Evolutionary conservation across 1,284 basidiomycete species (phyloP).

Genomic region (Cryptococcus sp.): DNA sequence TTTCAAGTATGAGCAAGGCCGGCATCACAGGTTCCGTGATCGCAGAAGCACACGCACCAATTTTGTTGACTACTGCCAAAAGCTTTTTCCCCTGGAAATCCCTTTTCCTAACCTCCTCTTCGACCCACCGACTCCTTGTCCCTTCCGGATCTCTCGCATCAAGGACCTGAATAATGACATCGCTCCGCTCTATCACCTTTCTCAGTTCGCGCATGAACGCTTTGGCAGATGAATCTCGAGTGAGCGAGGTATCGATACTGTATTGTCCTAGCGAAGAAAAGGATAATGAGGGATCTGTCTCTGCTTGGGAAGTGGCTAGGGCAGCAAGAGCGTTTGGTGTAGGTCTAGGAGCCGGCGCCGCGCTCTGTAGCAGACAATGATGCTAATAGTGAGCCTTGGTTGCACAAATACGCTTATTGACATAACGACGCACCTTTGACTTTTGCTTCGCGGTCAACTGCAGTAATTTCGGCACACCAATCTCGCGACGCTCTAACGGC

Average conservation of each 20-base stretch:
- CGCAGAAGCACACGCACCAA: constrained; percentile 62
- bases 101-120: constrained; percentile 81
- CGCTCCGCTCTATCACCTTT: constrained; percentile 90
- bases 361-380: constrained; percentile 9
- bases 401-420: constrained; percentile 16
- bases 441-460: constrained; percentile 38
- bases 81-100: constrained; percentile 84
- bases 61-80: constrained; percentile 88
- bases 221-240: constrained; percentile 59
- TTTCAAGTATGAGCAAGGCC: constrained; percentile 5
- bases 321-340: constrained; percentile 16
- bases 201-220: constrained; percentile 72
- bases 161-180: constrained; percentile 77
- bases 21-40: background rate
- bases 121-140: constrained; percentile 79
- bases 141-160: constrained; percentile 92
- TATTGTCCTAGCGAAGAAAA: constrained; percentile 55
- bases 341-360: constrained; percentile 6
- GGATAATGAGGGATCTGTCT: constrained; percentile 15
- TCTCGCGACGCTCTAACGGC: constrained; percentile 65
- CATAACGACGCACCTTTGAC: constrained; percentile 55
- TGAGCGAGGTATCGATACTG: constrained; percentile 62
- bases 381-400: constrained; percentile 15
- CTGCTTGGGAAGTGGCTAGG: constrained; percentile 62
- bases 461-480: constrained; percentile 69